Base-by-base conservation (phyloP, 1,139 yeast genomes). In the Komagataea norvegica region DNA sequence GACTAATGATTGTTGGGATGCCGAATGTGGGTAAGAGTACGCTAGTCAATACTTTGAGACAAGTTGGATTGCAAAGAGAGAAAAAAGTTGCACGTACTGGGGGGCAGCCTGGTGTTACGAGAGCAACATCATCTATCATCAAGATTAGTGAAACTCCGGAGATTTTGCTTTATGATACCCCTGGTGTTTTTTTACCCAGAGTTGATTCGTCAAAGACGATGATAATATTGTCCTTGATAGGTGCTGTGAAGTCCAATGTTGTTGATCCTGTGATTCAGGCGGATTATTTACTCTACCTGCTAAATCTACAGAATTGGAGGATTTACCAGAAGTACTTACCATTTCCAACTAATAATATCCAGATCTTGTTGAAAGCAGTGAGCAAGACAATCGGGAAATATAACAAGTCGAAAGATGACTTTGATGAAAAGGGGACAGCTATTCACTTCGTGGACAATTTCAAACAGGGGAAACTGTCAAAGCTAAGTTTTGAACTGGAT, bases 1-100 rank as follows among this genome's bases (percentile, higher is more conserved):
- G 89, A 25, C 59, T 84, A 37, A 68, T 89, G 67, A 77, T 91
- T 34, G 79, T 84, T 9, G 98, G 98, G 0, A 85, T 91, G 94
- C 98, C 98, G 1, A 91, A 91, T 57, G 95, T 88, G n/a, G 98
- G 98, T 1, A 91, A 91, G 59, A 85, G 95, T n/a, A 83, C 95
- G 0, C 62, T 91, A 40, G 81, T 89, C 10, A 91, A 91, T 55
- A 70, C 82, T 0, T 62, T 91, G 36, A 63, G 96, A 40, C 67
- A 67, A 17, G 73, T 72, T 3, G 46, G 74, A 6, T 28, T 48
- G 13, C 40, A 42, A 7, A 29, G 57, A 29, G 15, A 25, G 8
- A 68, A 68, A 43, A 83, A 83, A 53, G 97, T 86, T 2, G 96
- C 95, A 0, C 63, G 64, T 38, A 87, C 95, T 0, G 96, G 96